Base-by-base conservation (phyloP, 2,329 filamentous ascomycete species). In the Beauveria caledonica region DNA sequence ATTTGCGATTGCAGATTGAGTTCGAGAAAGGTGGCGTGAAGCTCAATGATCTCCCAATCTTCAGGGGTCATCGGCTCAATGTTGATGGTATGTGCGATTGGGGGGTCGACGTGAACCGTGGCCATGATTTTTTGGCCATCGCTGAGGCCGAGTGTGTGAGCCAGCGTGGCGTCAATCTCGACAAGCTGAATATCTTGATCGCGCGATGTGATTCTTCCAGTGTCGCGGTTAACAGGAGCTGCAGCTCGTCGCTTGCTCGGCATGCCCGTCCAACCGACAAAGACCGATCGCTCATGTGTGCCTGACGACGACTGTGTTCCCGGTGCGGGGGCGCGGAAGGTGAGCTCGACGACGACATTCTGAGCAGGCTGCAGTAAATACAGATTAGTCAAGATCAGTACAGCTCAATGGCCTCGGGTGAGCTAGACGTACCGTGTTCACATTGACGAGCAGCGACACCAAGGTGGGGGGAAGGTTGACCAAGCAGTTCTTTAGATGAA, bases 21-120 rank as follows among this genome's bases (percentile, higher is more conserved):
- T 71, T 99, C 94, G 55, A 99, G 80, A 70, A 97, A 99, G 17
- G 88, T 94, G 5, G 94, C 94, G 77, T 99, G 94, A 2, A 99
- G 79, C 74, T 99, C 94, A 67, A 99, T 97, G 68, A 97, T 96
- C 75, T 99, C 94, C 94, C 94, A 99, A 71, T 99, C 94, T 62
- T 95, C 91, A 1, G 93, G 86, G 0, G 94, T 97, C 68, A 97
- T 76, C 39, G 94, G 94, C 72, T 99, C 95, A 67, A 99, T 97
- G 71, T 97, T 92, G 73, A 99, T 88, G 1, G 92, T 97, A 73
- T 97, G 91, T 53, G 92, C 91, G 64, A 94, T 77, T 2, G 92
- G 92, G 53, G 93, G 93, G 71, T 99, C 92, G 64, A 97, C 77
- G 73, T 99, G 94, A 64, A 99, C 80, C 40, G 76, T 80, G 51